phyloP scores from a whole-genome alignment of 2,329 filamentous ascomycete genomes.

The Aspergillus ochraceus region DNA sequence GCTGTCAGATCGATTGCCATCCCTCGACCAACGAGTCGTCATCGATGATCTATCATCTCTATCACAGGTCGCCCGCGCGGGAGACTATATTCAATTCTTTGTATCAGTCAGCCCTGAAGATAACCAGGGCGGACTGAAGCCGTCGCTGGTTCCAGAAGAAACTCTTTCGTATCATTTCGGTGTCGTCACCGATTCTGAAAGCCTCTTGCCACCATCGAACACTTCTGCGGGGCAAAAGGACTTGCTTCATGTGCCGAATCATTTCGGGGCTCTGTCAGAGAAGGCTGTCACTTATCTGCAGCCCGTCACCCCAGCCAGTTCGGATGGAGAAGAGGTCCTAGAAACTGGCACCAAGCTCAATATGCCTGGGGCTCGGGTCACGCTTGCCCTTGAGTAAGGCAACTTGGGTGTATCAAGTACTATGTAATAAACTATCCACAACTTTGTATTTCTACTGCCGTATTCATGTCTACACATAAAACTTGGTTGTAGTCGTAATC shows the following conservation, averaged over 20 bases:
- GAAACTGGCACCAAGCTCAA: slow-evolving; percentile 35
- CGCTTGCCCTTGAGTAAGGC: slow-evolving; percentile 16
- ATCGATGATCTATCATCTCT: slow-evolving; percentile 37
- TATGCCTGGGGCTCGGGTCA: slow-evolving; percentile 34
- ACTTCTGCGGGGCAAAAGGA: slow-evolving; percentile 9
- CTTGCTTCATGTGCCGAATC: slow-evolving; percentile 27
- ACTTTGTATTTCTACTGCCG: background rate
- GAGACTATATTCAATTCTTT: slow-evolving; percentile 45
- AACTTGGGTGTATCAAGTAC: too few species aligned
- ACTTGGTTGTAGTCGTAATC: background rate
- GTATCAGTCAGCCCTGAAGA: slow-evolving; percentile 30
- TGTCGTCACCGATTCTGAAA: slow-evolving; percentile 31
- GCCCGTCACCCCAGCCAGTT: slow-evolving; percentile 14
- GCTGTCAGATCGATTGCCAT: slow-evolving; percentile 17
- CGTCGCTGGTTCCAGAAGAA: background rate
- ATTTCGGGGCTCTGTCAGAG: slow-evolving; percentile 43
- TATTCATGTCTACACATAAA: background rate
- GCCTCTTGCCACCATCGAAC: background rate
- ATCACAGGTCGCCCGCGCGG: slow-evolving; percentile 39
- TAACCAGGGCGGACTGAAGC: background rate
- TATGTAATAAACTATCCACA: background rate
- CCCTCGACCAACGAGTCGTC: slow-evolving; percentile 21
- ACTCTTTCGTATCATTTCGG: slow-evolving; percentile 32
- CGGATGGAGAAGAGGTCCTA: slow-evolving; percentile 5
- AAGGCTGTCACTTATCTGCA: slow-evolving; percentile 38